These are phyloP conservation scores for Ogataea neopini DNA, from an alignment of 805 yeast genomes.

Conservation along the genomic window DNA sequence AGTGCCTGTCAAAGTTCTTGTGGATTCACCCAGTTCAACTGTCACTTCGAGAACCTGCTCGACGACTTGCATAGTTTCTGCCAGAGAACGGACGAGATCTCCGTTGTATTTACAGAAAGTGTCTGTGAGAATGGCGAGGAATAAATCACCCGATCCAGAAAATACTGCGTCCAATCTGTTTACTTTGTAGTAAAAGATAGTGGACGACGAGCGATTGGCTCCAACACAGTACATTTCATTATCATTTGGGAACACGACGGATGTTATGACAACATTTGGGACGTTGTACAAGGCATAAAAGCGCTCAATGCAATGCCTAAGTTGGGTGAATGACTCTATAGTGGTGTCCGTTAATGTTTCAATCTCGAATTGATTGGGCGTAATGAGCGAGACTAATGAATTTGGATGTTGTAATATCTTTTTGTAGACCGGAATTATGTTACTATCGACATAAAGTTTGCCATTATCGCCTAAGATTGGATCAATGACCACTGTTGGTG, in stretches of 20 bases:
- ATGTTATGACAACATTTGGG: conserved; percentile 57
- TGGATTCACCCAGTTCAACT: conserved; percentile 24
- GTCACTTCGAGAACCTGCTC: conserved; percentile 45
- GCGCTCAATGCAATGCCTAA: conserved; percentile 39
- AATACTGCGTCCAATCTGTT: conserved; percentile 57
- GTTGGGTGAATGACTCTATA: conserved; percentile 39
- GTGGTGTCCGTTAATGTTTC: conserved; percentile 54
- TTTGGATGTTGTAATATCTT: conserved; percentile 43
- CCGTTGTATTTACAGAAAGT: conserved; percentile 38
- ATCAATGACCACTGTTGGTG: conserved; percentile 68
- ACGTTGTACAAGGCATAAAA: conserved; percentile 49
- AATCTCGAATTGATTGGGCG: conserved; percentile 78
- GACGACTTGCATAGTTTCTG: conserved; percentile 41
- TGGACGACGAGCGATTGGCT: conserved; percentile 25
- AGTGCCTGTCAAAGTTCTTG: conserved; percentile 12
- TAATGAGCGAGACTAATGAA: conserved; percentile 46
- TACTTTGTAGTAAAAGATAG: conserved; percentile 41
- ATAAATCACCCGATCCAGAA: conserved; percentile 76
- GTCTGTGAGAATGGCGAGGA: conserved; percentile 61
- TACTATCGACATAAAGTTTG: conserved; percentile 66
- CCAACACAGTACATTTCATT: conserved; percentile 44
- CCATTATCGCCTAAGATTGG: conserved; percentile 96
- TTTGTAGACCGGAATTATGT: conserved; percentile 53
- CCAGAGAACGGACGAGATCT: conserved; percentile 37
- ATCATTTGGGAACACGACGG: conserved; percentile 40